A percentile compares a stretch with the other conserved stretches of the same genome.
These are phyloP conservation scores for Stachybotrys elegans DNA, from an alignment of 2,329 filamentous ascomycete species.

Conservation along the genomic window DNA sequence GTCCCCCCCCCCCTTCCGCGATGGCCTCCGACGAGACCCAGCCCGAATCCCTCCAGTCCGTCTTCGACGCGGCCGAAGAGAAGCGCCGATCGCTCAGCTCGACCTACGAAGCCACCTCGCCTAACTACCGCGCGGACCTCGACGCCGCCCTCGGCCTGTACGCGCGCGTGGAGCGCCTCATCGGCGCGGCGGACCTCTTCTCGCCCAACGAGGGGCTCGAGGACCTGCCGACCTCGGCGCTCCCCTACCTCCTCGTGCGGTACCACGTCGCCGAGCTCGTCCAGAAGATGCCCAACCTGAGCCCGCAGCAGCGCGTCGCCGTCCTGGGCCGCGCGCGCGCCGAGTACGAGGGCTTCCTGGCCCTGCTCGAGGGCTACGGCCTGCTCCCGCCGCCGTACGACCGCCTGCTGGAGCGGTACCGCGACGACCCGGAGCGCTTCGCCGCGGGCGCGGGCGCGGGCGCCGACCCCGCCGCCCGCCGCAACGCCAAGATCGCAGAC, in stretches of 20 bases:
- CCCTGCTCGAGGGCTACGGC: conserved; percentile 71
- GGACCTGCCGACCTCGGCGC: conserved; percentile 76
- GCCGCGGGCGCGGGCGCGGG: conserved; percentile 58
- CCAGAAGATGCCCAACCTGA: conserved; percentile 56
- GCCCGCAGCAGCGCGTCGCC: conserved; percentile 51
- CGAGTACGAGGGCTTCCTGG: conserved; percentile 74
- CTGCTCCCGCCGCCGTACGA: conserved; percentile 61
- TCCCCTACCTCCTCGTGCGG: conserved; percentile 78
- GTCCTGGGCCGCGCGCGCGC: conserved; percentile 60
- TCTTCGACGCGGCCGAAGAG: conserved; percentile 46
- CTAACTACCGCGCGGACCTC: conserved; percentile 64
- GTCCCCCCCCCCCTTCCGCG: conserved; percentile 7
- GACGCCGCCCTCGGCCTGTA: conserved; percentile 64
- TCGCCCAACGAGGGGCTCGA: conserved; percentile 86
- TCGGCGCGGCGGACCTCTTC: conserved; percentile 73
- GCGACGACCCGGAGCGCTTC: conserved; percentile 67
- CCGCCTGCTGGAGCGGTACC: conserved; percentile 67
- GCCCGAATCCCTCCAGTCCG: conserved; percentile 40
- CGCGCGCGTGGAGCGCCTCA: conserved; percentile 64
- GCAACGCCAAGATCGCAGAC: conserved; percentile 79
- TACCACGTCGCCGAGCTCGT: conserved; percentile 77
- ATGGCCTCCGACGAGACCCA: conserved; percentile 36
- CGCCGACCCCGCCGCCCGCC: conserved; percentile 58
- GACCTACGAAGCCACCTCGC: conserved; percentile 59
- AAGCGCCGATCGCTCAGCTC: conserved; percentile 55